Evolutionary conservation across 768 basidiomycete species (phyloP).

Genomic region (Cantharellus anzutake): DNA sequence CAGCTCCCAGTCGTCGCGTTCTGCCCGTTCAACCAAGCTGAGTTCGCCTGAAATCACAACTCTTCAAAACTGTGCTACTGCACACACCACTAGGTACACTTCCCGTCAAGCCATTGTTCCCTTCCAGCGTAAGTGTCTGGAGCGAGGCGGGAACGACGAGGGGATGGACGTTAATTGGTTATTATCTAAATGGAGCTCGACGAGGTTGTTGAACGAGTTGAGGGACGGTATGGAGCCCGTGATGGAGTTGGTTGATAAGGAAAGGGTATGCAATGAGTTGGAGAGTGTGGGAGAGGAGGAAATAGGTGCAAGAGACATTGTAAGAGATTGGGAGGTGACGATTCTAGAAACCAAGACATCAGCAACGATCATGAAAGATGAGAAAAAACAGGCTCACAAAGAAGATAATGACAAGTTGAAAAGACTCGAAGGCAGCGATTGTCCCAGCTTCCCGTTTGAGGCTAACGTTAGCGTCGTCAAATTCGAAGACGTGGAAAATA

Average conservation of each 20-base stretch:
- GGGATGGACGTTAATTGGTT: constrained; percentile 8
- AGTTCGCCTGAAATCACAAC: not conserved
- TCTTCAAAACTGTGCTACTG: not conserved
- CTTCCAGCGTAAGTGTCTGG: not conserved
- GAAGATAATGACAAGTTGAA: not conserved
- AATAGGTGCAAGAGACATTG: constrained; percentile 19
- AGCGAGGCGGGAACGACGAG: not conserved
- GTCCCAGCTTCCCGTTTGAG: constrained; percentile 3
- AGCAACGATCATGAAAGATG: not conserved
- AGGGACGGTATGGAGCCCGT: constrained; percentile 3
- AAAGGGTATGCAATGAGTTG: constrained; percentile 18
- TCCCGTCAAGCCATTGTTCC: not conserved
- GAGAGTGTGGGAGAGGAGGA: not conserved
- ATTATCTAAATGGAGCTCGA: constrained; percentile 4
- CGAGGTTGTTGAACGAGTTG: not conserved
- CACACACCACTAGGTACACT: not conserved
- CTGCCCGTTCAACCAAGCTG: not conserved
- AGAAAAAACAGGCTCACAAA: not conserved
- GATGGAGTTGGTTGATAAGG: constrained; percentile 4
- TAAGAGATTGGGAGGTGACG: constrained; percentile 13
- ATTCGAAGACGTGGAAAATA: constrained; percentile 1
- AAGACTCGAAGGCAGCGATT: not conserved
- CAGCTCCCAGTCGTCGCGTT: not conserved
- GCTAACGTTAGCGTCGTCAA: constrained; percentile 4
- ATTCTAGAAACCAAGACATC: not conserved